These are phyloP conservation scores for Nemania serpens DNA, from an alignment of 2,329 filamentous ascomycete species.

Conservation along the genomic window DNA sequence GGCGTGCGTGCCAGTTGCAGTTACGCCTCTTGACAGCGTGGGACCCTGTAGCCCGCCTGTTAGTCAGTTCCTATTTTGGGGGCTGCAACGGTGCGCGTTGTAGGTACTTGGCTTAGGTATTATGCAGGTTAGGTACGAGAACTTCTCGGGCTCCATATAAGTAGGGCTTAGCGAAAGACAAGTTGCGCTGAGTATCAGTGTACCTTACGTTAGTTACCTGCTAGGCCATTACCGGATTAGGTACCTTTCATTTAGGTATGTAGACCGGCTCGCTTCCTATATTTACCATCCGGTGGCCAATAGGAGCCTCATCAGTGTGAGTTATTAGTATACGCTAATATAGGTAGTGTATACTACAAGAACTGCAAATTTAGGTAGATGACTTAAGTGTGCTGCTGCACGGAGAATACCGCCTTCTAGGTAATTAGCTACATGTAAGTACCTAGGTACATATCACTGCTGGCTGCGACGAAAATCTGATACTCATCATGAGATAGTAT, in stretches of 20 bases:
- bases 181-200: slow-evolving; percentile 17
- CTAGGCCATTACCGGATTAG: slow-evolving; percentile 6
- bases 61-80: slow-evolving; percentile 34
- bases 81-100: slow-evolving; percentile 3
- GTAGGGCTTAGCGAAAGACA: slow-evolving; percentile 28
- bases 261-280: neutral
- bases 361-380: too few species aligned
- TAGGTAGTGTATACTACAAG: neutral
- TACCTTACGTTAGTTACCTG: slow-evolving; percentile 27
- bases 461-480: neutral
- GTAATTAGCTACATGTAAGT: too few species aligned
- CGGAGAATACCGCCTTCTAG: neutral
- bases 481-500: slow-evolving; percentile 18
- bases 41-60: slow-evolving; percentile 19
- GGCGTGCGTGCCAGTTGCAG: neutral
- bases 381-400: too few species aligned
- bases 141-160: slow-evolving; percentile 17
- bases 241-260: neutral
- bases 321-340: neutral
- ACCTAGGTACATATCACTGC: neutral
- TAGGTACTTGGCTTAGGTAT: neutral
- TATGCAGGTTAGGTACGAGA: neutral
- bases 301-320: too few species aligned
- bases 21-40: slow-evolving; percentile 24
- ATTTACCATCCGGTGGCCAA: slow-evolving; percentile 3